Evolutionary conservation across 73 alveolate species (phyloP).

Genomic region (Paramecium sexaurelia): DNA sequence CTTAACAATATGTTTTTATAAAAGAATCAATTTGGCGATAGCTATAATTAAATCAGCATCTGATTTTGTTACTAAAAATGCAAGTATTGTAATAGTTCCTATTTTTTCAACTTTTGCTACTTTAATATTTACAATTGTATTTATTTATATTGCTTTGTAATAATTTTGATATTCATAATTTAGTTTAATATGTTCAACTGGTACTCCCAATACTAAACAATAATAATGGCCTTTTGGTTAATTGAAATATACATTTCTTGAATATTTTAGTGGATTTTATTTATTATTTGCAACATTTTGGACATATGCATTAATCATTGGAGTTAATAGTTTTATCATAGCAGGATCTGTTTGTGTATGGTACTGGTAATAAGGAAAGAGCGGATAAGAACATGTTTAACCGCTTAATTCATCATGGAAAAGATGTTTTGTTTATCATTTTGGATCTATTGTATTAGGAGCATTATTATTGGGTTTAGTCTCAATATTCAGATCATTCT

Average conservation of each 20-base stretch:
- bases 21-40: neutral
- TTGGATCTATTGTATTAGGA: conserved; percentile 43
- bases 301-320: conserved; percentile 2
- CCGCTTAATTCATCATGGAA: neutral
- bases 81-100: neutral
- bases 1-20: conserved; percentile 23
- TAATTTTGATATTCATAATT: neutral
- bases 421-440: conserved; percentile 12
- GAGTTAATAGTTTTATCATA: conserved; percentile 26
- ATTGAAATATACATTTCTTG: neutral
- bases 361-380: conserved; percentile 54
- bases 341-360: conserved; percentile 12
- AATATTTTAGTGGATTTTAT: conserved; percentile 22
- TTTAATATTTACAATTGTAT: neutral
- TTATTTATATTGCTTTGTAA: neutral
- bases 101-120: neutral
- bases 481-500: conserved; percentile 3
- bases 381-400: conserved; percentile 18
- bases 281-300: neutral
- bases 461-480: conserved; percentile 18
- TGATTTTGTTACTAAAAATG: conserved; percentile 11
- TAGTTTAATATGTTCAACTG: conserved; percentile 23
- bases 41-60: conserved; percentile 16
- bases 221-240: neutral
- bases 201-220: neutral